Evolutionary conservation across 805 yeast species (phyloP), one percentile per base, ranked within the genome.

Genomic region (Monosporozyma aerobia): DNA sequence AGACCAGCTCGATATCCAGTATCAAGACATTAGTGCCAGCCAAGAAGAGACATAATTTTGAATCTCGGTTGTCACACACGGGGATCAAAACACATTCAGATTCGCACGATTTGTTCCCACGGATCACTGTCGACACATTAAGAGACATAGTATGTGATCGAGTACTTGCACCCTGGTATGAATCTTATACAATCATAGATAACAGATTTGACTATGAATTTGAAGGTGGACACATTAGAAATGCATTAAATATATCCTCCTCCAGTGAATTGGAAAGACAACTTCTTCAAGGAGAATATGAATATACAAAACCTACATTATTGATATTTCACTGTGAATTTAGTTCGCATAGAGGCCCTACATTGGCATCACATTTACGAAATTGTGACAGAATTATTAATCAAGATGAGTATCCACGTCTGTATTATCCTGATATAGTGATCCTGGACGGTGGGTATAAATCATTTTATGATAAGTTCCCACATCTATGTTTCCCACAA

Each of bases 281-380:
- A 48, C 77, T 90, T 57, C 23, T 37, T 29, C 30, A 46, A 30
- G 22, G 39, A 13, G 23, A 27, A 13, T 7, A 37, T 7, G 23
- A 11, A 6, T 44, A 44, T 22, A 19, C 8, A 29, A 19, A 43
- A 8, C 58, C 67, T 19, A 74, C 74, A 22, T 71, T 94, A 52
- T 67, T 92, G 6, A 76, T 94, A 10, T 92, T 94, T 73, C 97
- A 94, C 69, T 94, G 99, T 70, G 99, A 94, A 69, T 92, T 89
- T 67, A 85, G 95, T 40, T 81, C 95, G 5, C 88, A 85, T 64
- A 76, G 99, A 54, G 96, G 98, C n/a, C 99, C 99, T 4, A 73
- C 85, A 48, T 81, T 94, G 85, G 98, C 98, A 1, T 74, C 82
- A 51, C 90, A 89, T 65, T 75, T 94, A 53, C 75, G 99, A 56